Base-by-base conservation (phyloP, 2,329 filamentous ascomycete genomes). In the Colletotrichum agaves region DNA sequence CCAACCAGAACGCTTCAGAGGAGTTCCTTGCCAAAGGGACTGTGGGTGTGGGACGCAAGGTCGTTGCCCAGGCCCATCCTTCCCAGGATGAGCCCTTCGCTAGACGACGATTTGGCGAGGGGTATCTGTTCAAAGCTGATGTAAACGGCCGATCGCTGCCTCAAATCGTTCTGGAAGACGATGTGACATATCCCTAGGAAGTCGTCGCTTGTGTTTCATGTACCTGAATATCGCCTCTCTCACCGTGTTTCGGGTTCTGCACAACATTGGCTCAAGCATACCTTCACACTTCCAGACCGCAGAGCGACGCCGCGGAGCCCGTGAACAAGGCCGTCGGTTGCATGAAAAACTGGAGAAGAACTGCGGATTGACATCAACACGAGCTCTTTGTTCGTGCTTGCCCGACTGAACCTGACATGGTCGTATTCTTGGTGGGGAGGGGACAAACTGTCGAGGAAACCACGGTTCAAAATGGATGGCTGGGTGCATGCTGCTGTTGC, bases 171-270 rank as follows among this genome's bases (percentile, higher is more conserved):
- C 71, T 72, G 71, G 71, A 72, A 72, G 60, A 52, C 60, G 44
- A 70, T 60, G 65, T 62, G 70, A 70, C 65, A 68, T 60, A 39
- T 55, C 50, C 46, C 52, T 49, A 58, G 52, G 61, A 33, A 53
- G 55, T 21, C 60, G 55, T 50, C 58, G 57, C 43, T 58, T 52
- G 71, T 70, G 72, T 73, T 73, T 73, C 72, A 73, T 72, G 72
- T 72, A 69, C 71, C 72, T 73, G 72, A 71, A 69, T 63, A 69
- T 67, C 63, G 61, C 64, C 63, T 64, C 63, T 56, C 57, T 67
- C 65, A 52, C 62, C 72, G 69, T 75, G 73, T 74, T 74, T 74
- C 72, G 71, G 67, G 60, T 72, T 52, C 73, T 73, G 73, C 72
- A 73, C 67, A 67, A 73, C 72, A 69, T 68, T 68, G 59, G 56